phyloP scores from a whole-genome alignment of 306 rosid genomes.

The Quercus suber region DNA sequence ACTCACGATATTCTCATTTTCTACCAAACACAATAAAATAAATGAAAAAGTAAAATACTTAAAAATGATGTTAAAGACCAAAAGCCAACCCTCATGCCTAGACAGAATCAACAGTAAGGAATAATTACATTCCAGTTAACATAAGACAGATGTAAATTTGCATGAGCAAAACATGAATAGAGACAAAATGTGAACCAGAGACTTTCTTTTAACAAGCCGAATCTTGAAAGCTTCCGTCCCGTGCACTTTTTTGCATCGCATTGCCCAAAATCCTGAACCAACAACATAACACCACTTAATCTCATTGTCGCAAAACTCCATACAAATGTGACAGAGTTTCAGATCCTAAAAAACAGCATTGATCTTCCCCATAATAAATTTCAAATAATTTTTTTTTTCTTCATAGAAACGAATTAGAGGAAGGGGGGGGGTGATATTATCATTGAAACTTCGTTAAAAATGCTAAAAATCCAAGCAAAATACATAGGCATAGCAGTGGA shows the following conservation, averaged over 20 bases:
- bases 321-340: not conserved
- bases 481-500: too few relatives aligned
- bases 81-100: not conserved
- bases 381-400: not conserved
- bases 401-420: not conserved
- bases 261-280: slow-evolving; percentile 86
- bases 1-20: not conserved
- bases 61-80: not conserved
- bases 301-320: not conserved
- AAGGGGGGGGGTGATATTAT: not conserved
- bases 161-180: not conserved
- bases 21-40: not conserved
- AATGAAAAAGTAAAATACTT: not conserved
- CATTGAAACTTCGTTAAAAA: too few relatives aligned
- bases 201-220: slow-evolving; percentile 74
- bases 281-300: slow-evolving; percentile 26
- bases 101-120: not conserved
- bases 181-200: slow-evolving; percentile 14
- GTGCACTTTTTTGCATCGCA: slow-evolving; percentile 92
- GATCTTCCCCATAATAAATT: not conserved
- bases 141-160: not conserved
- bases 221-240: slow-evolving; percentile 91
- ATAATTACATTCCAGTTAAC: not conserved
- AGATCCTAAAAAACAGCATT: not conserved
- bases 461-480: too few relatives aligned